Percentiles rank a stretch among this genome's conserved stretches.
Conservation (phyloP, 768 basidiomycete genomes). For the Xanthoconium stramineum region DNA sequence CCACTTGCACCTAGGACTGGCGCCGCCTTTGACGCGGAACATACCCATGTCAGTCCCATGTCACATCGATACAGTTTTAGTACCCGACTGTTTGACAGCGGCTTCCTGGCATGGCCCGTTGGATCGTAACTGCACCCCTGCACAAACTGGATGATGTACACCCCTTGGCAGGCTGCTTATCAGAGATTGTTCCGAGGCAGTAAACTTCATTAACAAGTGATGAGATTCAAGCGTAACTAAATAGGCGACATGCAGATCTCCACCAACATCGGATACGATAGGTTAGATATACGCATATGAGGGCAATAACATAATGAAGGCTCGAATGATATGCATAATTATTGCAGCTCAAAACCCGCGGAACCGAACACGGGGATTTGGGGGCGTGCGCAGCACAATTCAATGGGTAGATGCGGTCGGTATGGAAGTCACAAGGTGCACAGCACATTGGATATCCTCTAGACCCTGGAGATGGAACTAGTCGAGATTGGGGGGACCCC, state of each 20-base stretch:
- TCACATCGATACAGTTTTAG: neutral
- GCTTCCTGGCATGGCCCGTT: neutral
- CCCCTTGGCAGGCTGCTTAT: neutral
- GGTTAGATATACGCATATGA: neutral
- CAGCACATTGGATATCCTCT: neutral
- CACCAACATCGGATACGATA: constrained; percentile 1
- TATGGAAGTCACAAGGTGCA: neutral
- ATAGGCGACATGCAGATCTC: neutral
- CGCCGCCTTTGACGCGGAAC: neutral
- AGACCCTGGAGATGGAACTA: neutral
- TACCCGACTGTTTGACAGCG: neutral
- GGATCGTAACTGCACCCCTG: neutral
- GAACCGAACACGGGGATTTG: constrained; percentile 1
- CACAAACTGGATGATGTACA: neutral
- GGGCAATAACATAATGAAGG: constrained; percentile 9
- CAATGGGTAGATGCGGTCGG: neutral
- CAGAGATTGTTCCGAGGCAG: neutral
- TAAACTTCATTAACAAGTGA: neutral
- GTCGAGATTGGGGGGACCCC: neutral
- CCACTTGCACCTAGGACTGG: neutral
- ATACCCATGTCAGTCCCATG: constrained; percentile 4
- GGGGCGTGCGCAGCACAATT: neutral
- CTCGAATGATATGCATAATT: constrained; percentile 5
- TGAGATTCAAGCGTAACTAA: neutral
- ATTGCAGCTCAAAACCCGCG: constrained; percentile 1